phyloP scores from a whole-genome alignment of 2,329 filamentous ascomycete species.

The Ophiostoma piceae region DNA sequence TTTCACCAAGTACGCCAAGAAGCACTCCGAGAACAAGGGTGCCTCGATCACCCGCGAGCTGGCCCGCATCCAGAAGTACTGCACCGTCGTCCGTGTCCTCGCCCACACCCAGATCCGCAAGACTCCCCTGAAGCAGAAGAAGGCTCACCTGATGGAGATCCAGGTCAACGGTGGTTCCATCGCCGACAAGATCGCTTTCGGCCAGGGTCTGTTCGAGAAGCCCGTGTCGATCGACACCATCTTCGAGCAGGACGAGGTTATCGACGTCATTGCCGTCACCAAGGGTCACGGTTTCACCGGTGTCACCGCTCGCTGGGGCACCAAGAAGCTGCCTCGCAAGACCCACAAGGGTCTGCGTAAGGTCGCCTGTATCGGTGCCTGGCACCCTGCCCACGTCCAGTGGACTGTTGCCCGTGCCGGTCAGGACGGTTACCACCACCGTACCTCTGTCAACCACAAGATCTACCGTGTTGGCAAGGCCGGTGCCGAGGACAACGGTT shows the following conservation, averaged over 20 bases:
- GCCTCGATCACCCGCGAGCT: conserved; percentile 91
- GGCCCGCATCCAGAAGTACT: conserved; percentile 99
- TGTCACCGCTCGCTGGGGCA: conserved; percentile 97
- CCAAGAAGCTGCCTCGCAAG: conserved; percentile 99
- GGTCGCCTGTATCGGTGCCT: conserved; percentile 99
- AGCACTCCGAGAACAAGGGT: conserved; percentile 91
- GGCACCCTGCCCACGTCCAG: conserved; percentile 99
- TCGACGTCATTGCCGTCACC: conserved; percentile 98
- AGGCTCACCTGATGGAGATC: conserved; percentile 99
- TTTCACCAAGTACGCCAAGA: conserved; percentile 99
- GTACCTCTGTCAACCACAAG: conserved; percentile 99
- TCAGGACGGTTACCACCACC: conserved; percentile 99
- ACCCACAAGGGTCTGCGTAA: conserved; percentile 99
- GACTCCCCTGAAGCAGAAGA: conserved; percentile 99
- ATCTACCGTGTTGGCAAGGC: conserved; percentile 97
- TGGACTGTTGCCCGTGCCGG: conserved; percentile 99
- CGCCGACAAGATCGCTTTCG: conserved; percentile 95
- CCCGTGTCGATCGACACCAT: conserved; percentile 84
- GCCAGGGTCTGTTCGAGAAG: conserved; percentile 97
- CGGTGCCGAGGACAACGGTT: conserved; percentile 82
- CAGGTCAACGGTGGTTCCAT: conserved; percentile 98
- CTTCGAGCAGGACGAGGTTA: conserved; percentile 99
- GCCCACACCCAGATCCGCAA: conserved; percentile 99
- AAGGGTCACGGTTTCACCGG: conserved; percentile 98
- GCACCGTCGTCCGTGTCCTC: conserved; percentile 97